Conservation (phyloP, 164 flowering plant species). For the Aristolochia contorta region DNA sequence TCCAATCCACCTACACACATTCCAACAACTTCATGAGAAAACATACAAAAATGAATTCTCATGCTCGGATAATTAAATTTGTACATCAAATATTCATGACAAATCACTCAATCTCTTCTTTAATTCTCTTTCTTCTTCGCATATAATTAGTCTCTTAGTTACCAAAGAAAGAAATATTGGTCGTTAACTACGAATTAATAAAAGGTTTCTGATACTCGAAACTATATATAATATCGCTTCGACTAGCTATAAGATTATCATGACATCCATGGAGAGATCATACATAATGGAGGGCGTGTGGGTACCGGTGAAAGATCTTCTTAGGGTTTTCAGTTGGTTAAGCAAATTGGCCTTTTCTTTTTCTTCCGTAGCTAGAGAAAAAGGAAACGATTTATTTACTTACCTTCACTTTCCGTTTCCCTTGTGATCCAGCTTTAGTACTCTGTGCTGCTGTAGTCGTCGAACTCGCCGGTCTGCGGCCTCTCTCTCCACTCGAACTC, state of each 20-base stretch:
- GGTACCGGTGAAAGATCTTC: too few relatives aligned
- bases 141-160: background rate
- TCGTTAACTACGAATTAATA: background rate
- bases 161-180: background rate
- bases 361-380: too few relatives aligned
- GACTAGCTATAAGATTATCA: too few relatives aligned
- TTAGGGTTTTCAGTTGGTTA: too few relatives aligned
- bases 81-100: too few relatives aligned
- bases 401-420: slow-evolving; percentile 59
- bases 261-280: background rate
- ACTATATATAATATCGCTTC: too few relatives aligned
- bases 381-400: too few relatives aligned
- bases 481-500: slow-evolving; percentile 15
- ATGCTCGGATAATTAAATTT: background rate
- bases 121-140: background rate
- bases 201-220: background rate
- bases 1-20: slow-evolving; percentile 93
- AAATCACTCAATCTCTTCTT: background rate
- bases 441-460: slow-evolving; percentile 4
- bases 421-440: slow-evolving; percentile 37
- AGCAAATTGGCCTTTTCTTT: too few relatives aligned
- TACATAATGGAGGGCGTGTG: too few relatives aligned
- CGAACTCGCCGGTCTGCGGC: slow-evolving; percentile 21
- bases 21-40: slow-evolving; percentile 19
- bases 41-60: background rate